Base-by-base conservation (phyloP, 495 filamentous ascomycete species). In the Aspergillus diversus region DNA sequence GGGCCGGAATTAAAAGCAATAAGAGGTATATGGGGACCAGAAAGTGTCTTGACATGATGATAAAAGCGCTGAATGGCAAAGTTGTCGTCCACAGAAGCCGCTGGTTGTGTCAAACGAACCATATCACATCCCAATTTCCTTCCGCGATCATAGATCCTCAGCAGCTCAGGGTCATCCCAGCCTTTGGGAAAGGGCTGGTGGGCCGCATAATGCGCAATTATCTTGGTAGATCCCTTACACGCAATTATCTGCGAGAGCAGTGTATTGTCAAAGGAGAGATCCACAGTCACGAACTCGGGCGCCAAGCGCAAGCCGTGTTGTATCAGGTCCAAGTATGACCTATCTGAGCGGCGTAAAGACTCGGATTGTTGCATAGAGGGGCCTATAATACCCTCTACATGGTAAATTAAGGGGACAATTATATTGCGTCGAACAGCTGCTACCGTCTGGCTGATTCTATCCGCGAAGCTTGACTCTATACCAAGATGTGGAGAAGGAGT, bases 1-100 rank as follows among this genome's bases (percentile, higher is more conserved):
- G 82, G 81, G 0, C 90, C 91, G 33, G 86, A 84, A 68, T 92
- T 90, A 72, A 89, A 92, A 5, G 87, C 88, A 21, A 91, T 87
- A 7, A 94, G 69, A 1, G 83, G 81, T 0, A 86, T 77, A 13
- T 62, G 60, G 12, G 68, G 53, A 0, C 63, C 65, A 5, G 73
- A 69, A 17, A 75, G 64, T 35, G 51, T 71, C 57, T 73, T 65
- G 48, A 80, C 61, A 31, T 70, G 66, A 33, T 77, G 68, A 39
- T 75, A 69, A 61, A 80, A 76, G 35, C 76, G 63, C 51, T 76
- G 70, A 39, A 80, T 77, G 0, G 80, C 78, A 47, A 71, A 68
- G 55, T 80, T 81, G 46, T 81, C 80, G 16, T 76, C 76, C 7
- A 74, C 66, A 7, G 69, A 66, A 33, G 68, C 68, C 13, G 79